Percentiles rank a stretch among this genome's conserved stretches.
phyloP scores from a whole-genome alignment of 1,284 basidiomycete genomes.

The Trametes pubescens region DNA sequence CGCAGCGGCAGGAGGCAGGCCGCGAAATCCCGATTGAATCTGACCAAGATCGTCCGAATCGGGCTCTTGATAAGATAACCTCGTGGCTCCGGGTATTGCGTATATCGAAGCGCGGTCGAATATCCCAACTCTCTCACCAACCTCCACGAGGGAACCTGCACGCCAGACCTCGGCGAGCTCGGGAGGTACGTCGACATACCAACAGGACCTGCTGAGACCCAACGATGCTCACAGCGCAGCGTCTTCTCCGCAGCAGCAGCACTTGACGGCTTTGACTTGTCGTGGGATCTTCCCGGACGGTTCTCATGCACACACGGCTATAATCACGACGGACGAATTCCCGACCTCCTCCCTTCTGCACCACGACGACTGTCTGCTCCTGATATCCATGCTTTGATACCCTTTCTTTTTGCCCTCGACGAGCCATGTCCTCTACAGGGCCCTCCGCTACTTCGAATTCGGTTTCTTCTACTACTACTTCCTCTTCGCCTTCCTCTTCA shows the following conservation, averaged over 20 bases:
- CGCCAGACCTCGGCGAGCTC: neutral
- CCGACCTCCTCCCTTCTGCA: conserved; percentile 8
- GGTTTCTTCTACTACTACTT: neutral
- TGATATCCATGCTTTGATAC: conserved; percentile 25
- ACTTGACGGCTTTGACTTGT: conserved; percentile 13
- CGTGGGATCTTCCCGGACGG: conserved; percentile 9
- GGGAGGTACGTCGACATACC: conserved; percentile 1
- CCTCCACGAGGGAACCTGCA: neutral
- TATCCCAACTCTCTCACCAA: neutral
- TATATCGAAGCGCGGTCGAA: neutral
- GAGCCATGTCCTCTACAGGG: conserved; percentile 14
- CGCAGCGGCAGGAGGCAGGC: no score
- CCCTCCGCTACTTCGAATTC: conserved; percentile 12
- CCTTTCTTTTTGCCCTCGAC: conserved; percentile 2
- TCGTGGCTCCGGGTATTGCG: neutral
- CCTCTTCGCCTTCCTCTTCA: conserved; percentile 10
- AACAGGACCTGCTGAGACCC: neutral
- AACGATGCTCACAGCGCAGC: neutral
- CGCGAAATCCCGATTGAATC: neutral
- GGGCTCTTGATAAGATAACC: conserved; percentile 2
- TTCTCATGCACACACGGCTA: conserved; percentile 25
- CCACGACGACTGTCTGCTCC: conserved; percentile 8
- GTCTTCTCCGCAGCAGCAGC: conserved; percentile 13
- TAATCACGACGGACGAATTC: conserved; percentile 15
- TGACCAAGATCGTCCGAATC: conserved; percentile 1